A percentile compares a stretch with the other conserved stretches of the same genome.
Conservation (phyloP, 139 green algal species). For the Chlamydomonas sphaeroides region DNA sequence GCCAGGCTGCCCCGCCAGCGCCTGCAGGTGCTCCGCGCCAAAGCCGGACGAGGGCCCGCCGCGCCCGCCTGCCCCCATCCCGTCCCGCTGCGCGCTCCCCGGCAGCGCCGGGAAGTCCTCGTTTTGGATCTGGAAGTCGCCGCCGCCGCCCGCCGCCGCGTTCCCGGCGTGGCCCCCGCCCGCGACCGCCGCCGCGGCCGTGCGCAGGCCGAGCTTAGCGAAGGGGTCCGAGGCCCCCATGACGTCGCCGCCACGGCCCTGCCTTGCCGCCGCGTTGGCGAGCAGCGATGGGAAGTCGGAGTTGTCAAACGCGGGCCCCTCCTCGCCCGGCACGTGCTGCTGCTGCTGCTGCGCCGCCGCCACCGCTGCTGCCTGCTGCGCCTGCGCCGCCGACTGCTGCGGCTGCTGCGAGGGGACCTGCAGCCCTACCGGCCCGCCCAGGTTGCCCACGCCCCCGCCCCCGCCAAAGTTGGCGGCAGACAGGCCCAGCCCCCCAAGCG, state of each 20-base stretch:
- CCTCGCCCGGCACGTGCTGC: slow-evolving; percentile 9
- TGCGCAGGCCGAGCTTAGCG: slow-evolving; percentile 31
- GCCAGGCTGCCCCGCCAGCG: slow-evolving; percentile 8
- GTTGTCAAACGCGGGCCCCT: slow-evolving; percentile 24
- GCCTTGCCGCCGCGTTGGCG: slow-evolving; percentile 21
- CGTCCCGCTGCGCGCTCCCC: slow-evolving; percentile 2
- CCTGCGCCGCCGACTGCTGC: slow-evolving; percentile 3
- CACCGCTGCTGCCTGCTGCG: slow-evolving; percentile 11
- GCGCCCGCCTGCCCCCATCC: slow-evolving; percentile 1
- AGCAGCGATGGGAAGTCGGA: slow-evolving; percentile 27
- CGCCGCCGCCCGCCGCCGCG: not conserved
- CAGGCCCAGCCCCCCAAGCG: slow-evolving; percentile 12
- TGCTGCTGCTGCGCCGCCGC: not conserved
- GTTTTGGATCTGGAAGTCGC: slow-evolving; percentile 49
- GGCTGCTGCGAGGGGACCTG: not conserved
- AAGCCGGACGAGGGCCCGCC: not conserved
- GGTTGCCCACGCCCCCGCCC: not conserved
- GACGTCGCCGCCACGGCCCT: not conserved
- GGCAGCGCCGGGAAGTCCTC: slow-evolving; percentile 59
- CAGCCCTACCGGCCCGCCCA: slow-evolving; percentile 6
- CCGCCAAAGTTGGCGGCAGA: not conserved
- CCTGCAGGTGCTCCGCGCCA: slow-evolving; percentile 13
- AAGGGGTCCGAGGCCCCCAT: slow-evolving; percentile 28
- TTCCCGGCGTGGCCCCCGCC: not conserved
- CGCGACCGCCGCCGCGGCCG: slow-evolving; percentile 20